These are phyloP conservation scores for Nannochloropsis oceanica DNA, from an alignment of 108 stramenopile genomes.

Conservation along the genomic window DNA sequence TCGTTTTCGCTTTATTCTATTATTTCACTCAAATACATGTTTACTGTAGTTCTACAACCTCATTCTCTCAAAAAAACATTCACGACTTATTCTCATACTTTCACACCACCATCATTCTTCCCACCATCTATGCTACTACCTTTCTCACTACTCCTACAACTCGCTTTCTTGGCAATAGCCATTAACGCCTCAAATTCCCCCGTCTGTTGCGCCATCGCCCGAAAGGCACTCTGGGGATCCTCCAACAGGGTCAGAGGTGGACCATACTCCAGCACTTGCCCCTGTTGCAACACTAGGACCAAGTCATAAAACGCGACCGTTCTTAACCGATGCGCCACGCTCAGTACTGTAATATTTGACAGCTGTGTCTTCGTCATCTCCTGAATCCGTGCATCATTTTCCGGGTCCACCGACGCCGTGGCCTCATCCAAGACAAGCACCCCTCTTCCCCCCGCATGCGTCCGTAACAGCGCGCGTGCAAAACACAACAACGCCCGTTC, in stretches of 20 bases:
- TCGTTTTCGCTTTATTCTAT: no score
- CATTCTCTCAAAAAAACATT: no score
- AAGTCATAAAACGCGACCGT: constrained; percentile 37
- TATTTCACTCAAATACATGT: no score
- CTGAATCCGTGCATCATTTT: constrained; percentile 20
- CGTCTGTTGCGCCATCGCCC: constrained; percentile 17
- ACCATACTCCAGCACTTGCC: constrained; percentile 11
- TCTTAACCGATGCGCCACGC: constrained; percentile 33
- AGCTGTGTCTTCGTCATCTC: constrained; percentile 15
- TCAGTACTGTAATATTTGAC: constrained; percentile 32
- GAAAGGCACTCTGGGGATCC: constrained; percentile 9
- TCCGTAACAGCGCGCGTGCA: constrained; percentile 65
- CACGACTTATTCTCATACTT: no score
- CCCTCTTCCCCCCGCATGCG: background rate
- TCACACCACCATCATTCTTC: background rate
- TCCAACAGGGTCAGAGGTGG: constrained; percentile 9
- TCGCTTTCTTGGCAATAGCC: constrained; percentile 1
- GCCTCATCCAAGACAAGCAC: constrained; percentile 81
- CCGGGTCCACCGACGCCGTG: constrained; percentile 67
- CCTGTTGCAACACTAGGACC: constrained; percentile 24
- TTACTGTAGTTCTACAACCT: no score
- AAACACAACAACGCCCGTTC: constrained; percentile 79
- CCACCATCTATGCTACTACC: background rate
- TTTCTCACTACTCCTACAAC: background rate
- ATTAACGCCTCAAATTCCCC: constrained; percentile 13